Conservation (phyloP, 2,329 filamentous ascomycete species). For the Curvularia sp. region DNA sequence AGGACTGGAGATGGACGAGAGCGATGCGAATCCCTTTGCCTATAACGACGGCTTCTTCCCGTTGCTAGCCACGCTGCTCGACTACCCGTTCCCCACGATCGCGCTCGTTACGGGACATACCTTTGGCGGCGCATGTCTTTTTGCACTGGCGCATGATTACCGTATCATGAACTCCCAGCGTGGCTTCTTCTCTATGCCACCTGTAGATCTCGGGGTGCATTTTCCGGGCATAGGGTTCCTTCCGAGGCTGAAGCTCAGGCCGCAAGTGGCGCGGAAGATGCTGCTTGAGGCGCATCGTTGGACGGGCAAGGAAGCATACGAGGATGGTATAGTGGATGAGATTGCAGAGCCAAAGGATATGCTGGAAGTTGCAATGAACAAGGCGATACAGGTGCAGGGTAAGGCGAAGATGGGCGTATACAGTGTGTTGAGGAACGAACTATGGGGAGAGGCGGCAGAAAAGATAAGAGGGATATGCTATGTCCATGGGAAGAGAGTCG, state of each 20-base stretch:
- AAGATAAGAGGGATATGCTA: slow-evolving; percentile 62
- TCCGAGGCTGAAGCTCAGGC: slow-evolving; percentile 60
- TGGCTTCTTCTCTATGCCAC: slow-evolving; percentile 54
- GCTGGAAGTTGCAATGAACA: slow-evolving; percentile 57
- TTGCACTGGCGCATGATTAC: slow-evolving; percentile 59
- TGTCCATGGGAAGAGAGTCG: slow-evolving; percentile 58
- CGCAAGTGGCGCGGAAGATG: slow-evolving; percentile 63
- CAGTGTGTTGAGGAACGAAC: slow-evolving; percentile 59
- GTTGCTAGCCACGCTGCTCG: slow-evolving; percentile 57
- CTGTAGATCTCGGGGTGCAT: slow-evolving; percentile 63
- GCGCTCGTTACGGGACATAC: slow-evolving; percentile 59
- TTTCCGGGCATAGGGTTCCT: slow-evolving; percentile 64
- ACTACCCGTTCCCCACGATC: slow-evolving; percentile 60
- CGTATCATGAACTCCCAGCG: slow-evolving; percentile 51
- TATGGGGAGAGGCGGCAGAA: slow-evolving; percentile 62
- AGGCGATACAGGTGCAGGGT: slow-evolving; percentile 54
- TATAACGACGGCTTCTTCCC: slow-evolving; percentile 67
- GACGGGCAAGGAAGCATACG: slow-evolving; percentile 60
- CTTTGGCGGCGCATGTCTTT: slow-evolving; percentile 59
- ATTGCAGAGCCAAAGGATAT: slow-evolving; percentile 57
- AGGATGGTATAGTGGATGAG: slow-evolving; percentile 63
- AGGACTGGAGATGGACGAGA: slow-evolving; percentile 58
- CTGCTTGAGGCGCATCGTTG: slow-evolving; percentile 63
- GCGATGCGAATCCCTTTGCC: slow-evolving; percentile 60
- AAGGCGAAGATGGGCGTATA: slow-evolving; percentile 61